These are phyloP conservation scores for Alternaria alternata DNA, from an alignment of 2,329 filamentous ascomycete genomes.

Conservation along the genomic window DNA sequence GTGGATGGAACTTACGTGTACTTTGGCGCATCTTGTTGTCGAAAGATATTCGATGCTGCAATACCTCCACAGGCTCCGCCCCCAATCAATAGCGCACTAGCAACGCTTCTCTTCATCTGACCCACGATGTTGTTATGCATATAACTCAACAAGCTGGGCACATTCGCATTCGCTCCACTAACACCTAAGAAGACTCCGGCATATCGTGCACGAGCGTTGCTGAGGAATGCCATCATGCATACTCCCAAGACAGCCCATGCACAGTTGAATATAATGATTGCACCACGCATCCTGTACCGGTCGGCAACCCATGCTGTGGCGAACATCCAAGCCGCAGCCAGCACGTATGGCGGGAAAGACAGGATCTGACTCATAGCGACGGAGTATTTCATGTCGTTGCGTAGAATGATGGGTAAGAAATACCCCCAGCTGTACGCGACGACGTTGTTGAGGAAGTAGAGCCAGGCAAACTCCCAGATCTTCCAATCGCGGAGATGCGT, in stretches of 20 bases:
- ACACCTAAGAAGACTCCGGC: constrained; percentile 29
- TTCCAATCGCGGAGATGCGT: constrained; percentile 27
- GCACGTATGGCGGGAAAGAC: constrained; percentile 62
- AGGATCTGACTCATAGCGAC: constrained; percentile 60
- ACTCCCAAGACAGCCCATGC: constrained; percentile 65
- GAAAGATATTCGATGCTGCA: constrained; percentile 28
- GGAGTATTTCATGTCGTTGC: constrained; percentile 22
- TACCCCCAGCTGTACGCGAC: constrained; percentile 25
- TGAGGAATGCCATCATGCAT: constrained; percentile 57
- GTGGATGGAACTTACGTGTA: constrained; percentile 12
- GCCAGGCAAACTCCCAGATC: constrained; percentile 22
- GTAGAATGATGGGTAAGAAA: constrained; percentile 28
- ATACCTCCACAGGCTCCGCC: constrained; percentile 31
- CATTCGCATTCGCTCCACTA: constrained; percentile 27
- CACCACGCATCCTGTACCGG: constrained; percentile 20
- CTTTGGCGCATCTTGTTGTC: constrained; percentile 29
- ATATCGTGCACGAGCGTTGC: constrained; percentile 24
- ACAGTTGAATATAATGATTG: constrained; percentile 61
- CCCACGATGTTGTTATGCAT: constrained; percentile 40
- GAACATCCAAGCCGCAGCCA: constrained; percentile 63
- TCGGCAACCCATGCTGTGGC: constrained; percentile 60
- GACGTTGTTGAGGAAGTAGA: constrained; percentile 22
- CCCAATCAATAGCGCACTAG: constrained; percentile 33
- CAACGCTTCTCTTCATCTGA: constrained; percentile 35
- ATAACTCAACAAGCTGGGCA: constrained; percentile 26